These are phyloP conservation scores for Pyrenophora graminea DNA, from an alignment of 2,329 filamentous ascomycete species.

Conservation along the genomic window DNA sequence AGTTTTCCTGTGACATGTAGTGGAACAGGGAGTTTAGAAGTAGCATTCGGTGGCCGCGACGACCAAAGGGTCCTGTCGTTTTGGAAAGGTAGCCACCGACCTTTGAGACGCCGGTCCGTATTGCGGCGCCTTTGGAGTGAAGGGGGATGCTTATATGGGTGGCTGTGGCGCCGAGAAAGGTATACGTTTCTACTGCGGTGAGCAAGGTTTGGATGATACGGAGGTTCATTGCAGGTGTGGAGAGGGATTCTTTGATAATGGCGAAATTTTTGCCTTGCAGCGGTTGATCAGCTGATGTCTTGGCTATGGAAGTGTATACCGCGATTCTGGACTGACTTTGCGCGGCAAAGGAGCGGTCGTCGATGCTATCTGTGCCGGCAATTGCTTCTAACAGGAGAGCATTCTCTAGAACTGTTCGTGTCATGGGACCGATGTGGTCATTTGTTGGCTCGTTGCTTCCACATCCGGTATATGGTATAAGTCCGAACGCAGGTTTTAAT, in stretches of 20 bases:
- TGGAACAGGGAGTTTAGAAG: conserved; percentile 57
- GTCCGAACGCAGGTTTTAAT: conserved; percentile 58
- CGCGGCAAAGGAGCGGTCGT: conserved; percentile 47
- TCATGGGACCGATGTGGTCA: conserved; percentile 57
- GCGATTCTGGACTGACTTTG: conserved; percentile 29
- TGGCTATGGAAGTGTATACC: conserved; percentile 29
- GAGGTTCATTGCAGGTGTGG: conserved; percentile 42
- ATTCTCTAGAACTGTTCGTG: conserved; percentile 49
- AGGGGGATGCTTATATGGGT: conserved; percentile 57
- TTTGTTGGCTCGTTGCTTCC: conserved; percentile 56
- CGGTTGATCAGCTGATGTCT: conserved; percentile 15
- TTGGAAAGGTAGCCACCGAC: conserved; percentile 52
- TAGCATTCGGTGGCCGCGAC: conserved; percentile 55
- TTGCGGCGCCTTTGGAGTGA: conserved; percentile 54
- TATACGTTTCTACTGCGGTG: conserved; percentile 49
- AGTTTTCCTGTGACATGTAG: conserved; percentile 54
- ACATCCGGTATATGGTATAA: conserved; percentile 58
- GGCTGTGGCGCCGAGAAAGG: conserved; percentile 54
- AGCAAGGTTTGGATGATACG: conserved; percentile 50
- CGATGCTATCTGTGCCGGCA: conserved; percentile 57
- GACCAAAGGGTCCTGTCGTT: conserved; percentile 48
- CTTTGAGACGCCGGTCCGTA: conserved; percentile 55
- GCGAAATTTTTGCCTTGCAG: conserved; percentile 37
- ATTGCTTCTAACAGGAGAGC: conserved; percentile 52
- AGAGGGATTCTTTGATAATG: conserved; percentile 39